A percentile compares a stretch with the other conserved stretches of the same genome.
phyloP scores from a whole-genome alignment of 23 red algal species.

The Chondrus crispus region DNA sequence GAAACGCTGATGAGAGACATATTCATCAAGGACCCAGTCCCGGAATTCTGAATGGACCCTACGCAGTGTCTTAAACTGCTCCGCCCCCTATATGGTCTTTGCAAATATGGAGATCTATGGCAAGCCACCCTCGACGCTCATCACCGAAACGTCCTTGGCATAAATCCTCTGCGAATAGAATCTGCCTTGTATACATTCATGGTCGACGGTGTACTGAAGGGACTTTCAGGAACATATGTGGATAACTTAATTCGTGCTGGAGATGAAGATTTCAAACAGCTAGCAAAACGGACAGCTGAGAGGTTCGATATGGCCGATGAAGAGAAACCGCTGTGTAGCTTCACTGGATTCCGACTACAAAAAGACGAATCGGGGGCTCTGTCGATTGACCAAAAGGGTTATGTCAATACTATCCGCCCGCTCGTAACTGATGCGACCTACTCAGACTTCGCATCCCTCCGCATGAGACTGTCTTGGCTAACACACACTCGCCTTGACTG shows the following conservation, averaged over 20 bases:
- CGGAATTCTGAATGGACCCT: neutral
- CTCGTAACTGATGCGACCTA: neutral
- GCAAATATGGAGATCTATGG: neutral
- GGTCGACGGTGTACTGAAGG: neutral
- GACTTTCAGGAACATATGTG: slow-evolving; percentile 15
- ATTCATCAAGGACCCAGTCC: neutral
- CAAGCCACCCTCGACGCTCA: neutral
- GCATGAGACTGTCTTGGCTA: neutral
- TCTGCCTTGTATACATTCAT: neutral
- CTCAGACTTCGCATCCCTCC: neutral
- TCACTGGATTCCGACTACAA: neutral
- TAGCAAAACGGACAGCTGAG: neutral
- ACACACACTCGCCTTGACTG: slow-evolving; percentile 7
- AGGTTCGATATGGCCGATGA: neutral
- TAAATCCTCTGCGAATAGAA: neutral
- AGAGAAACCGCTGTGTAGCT: neutral
- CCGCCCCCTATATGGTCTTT: neutral
- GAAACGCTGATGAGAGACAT: neutral
- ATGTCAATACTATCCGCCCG: neutral
- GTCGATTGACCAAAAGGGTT: neutral
- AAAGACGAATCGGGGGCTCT: neutral
- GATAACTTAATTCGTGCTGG: slow-evolving; percentile 40
- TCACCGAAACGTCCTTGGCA: neutral
- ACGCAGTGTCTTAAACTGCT: neutral
- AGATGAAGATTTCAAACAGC: neutral